Conservation (phyloP, 2,329 filamentous ascomycete species). For the Chrysoporthe puriensis region DNA sequence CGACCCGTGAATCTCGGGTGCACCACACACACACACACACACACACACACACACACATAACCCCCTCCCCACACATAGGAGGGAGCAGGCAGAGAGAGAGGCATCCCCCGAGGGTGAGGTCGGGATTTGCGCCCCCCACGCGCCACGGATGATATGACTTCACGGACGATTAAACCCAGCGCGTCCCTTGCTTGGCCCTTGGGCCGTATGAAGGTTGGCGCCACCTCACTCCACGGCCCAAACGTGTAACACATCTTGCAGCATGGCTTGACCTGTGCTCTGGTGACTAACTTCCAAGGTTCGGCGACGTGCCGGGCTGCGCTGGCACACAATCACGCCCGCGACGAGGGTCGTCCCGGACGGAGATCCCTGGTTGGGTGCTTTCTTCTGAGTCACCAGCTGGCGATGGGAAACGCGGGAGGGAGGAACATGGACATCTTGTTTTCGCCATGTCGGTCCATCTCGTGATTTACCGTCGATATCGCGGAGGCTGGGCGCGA, state of each 20-base stretch:
- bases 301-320: conserved; percentile 2
- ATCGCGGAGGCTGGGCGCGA: conserved; percentile 19
- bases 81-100: background rate
- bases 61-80: background rate
- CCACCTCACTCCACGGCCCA: conserved; percentile 12
- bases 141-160: background rate
- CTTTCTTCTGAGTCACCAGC: background rate
- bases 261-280: conserved; percentile 14
- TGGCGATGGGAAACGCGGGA: background rate
- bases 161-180: background rate
- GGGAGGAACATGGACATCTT: background rate
- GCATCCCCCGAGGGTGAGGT: background rate
- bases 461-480: background rate
- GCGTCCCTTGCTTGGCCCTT: background rate
- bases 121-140: background rate
- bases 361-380: conserved; percentile 8
- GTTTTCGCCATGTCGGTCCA: background rate
- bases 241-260: conserved; percentile 22
- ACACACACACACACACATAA: too few relatives aligned
- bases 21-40: background rate
- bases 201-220: background rate
- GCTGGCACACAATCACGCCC: conserved; percentile 13
- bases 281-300: conserved; percentile 11
- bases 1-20: conserved; percentile 11
- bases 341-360: conserved; percentile 15